Percentiles rank a stretch among this genome's conserved stretches.
Conservation (phyloP, 2,329 filamentous ascomycete genomes). For the Pyrenophora seminiperda region DNA sequence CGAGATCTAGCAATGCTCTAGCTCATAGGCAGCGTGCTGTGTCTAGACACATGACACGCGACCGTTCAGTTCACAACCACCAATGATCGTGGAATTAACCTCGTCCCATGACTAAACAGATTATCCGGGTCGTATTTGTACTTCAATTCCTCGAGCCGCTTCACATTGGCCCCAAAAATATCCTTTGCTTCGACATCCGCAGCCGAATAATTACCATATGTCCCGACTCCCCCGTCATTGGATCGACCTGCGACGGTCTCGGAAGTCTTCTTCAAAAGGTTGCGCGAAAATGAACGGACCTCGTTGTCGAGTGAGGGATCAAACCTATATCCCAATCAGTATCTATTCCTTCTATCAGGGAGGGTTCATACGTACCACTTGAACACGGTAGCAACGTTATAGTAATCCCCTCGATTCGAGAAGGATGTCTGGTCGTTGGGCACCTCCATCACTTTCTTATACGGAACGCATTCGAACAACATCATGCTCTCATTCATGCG, state of each 20-base stretch:
- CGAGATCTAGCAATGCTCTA: not conserved
- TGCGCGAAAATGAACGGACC: constrained; percentile 33
- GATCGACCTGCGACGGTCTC: constrained; percentile 24
- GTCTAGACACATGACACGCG: not conserved
- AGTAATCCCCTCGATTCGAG: constrained; percentile 41
- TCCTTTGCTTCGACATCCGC: constrained; percentile 34
- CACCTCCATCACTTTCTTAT: constrained; percentile 31
- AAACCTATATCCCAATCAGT: constrained; percentile 23
- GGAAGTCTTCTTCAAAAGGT: constrained; percentile 33
- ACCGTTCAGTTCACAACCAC: constrained; percentile 25
- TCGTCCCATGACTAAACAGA: constrained; percentile 38
- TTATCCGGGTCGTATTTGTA: constrained; percentile 44
- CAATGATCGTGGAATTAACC: constrained; percentile 26
- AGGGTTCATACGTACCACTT: constrained; percentile 35
- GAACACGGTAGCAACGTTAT: constrained; percentile 40
- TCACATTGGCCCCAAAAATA: constrained; percentile 42
- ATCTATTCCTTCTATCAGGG: not conserved
- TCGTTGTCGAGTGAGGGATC: constrained; percentile 32
- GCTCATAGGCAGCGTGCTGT: not conserved
- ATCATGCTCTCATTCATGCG: constrained; percentile 34
- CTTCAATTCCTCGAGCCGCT: constrained; percentile 41
- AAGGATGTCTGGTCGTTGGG: constrained; percentile 34
- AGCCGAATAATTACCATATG: constrained; percentile 42
- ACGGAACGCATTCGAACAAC: constrained; percentile 39
- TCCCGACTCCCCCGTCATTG: constrained; percentile 35